Evolutionary conservation across 1,284 basidiomycete genomes (phyloP), one percentile per base, ranked within the genome.

Genomic region (Cystobasidiaceae sp.): DNA sequence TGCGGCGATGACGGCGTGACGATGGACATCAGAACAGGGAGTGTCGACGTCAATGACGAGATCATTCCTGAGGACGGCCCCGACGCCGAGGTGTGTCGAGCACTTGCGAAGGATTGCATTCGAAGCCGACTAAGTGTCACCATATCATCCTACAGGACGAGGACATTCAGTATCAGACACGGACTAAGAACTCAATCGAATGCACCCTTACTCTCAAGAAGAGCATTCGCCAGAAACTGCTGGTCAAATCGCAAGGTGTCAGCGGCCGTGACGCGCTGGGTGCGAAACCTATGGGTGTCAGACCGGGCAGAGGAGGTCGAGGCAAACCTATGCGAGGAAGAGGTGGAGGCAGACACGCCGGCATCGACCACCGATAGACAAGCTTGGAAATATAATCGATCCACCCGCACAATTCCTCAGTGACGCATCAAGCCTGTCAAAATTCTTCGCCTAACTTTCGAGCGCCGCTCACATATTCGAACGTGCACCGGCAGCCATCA

Each of bases 31-130:
- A 2, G 44, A 34, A 74, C 73, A 15, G 70, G 68, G 3, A 69
- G 68, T 27, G 59, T 63, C 11, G 51, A 54, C 9, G 72, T 72
- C 0, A 49, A 66, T 15, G 73, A 74, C 54, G 72, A 72, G 64
- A 64, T 74, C 17, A 66, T 70, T 15, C 72, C 72, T 2, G 59
- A 62, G 8, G 71, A 70, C 39, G 71, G 70, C 28, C 56, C 61
- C 4, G 61, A 64, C 19, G 51, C 44, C 41, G 66, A 67, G 52
- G 66, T 67, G 32, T 55, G 65, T 23, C 21, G 5, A 9, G 27
- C n/a, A n/a, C n/a, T n/a, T n/a, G n/a, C n/a, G n/a, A n/a, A n/a
- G n/a, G n/a, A n/a, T n/a, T n/a, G n/a, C n/a, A n/a, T n/a, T n/a
- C n/a, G n/a, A n/a, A n/a, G n/a, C n/a, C n/a, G n/a, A n/a, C n/a